phyloP scores from a whole-genome alignment of 1,284 basidiomycete species.

The Microbotryum scabiosae region DNA sequence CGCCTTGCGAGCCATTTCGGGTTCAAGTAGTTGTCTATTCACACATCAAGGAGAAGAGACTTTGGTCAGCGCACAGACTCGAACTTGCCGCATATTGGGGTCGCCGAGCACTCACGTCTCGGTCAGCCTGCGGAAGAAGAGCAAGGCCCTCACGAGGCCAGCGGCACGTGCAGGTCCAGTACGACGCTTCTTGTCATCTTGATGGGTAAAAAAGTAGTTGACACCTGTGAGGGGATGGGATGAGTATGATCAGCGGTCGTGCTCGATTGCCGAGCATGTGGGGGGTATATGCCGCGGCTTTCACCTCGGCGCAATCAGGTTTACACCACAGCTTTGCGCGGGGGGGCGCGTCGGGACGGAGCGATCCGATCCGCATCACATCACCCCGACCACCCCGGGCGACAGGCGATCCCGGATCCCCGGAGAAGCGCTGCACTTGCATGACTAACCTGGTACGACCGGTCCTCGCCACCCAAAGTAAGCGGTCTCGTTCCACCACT shows the following conservation, averaged over 20 bases:
- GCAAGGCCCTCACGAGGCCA: conserved; percentile 67
- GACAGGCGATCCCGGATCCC: too few species aligned
- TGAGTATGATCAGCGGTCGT: too few species aligned
- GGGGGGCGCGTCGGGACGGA: too few species aligned
- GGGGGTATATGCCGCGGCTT: too few species aligned
- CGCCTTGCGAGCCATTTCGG: conserved; percentile 72
- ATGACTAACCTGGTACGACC: conserved; percentile 37
- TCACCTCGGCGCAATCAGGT: too few species aligned
- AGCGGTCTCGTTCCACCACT: conserved; percentile 96
- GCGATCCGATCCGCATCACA: too few species aligned
- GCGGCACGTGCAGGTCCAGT: conserved; percentile 57
- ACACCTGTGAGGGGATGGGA: conserved; percentile 53
- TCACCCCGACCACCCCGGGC: too few species aligned
- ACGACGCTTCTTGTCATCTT: conserved; percentile 54
- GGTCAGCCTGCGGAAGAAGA: conserved; percentile 70
- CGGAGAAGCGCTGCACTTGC: neutral
- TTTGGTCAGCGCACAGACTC: neutral
- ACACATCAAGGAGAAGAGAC: neutral
- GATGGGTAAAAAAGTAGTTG: conserved; percentile 90
- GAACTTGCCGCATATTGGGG: neutral
- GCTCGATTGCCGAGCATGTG: too few species aligned
- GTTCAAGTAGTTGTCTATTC: conserved; percentile 66
- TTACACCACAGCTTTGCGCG: too few species aligned
- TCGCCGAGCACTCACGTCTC: conserved; percentile 54
- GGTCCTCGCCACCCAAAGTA: conserved; percentile 50